phyloP scores from a whole-genome alignment of 177 flowering plant genomes.

The Vitis hybrid region DNA sequence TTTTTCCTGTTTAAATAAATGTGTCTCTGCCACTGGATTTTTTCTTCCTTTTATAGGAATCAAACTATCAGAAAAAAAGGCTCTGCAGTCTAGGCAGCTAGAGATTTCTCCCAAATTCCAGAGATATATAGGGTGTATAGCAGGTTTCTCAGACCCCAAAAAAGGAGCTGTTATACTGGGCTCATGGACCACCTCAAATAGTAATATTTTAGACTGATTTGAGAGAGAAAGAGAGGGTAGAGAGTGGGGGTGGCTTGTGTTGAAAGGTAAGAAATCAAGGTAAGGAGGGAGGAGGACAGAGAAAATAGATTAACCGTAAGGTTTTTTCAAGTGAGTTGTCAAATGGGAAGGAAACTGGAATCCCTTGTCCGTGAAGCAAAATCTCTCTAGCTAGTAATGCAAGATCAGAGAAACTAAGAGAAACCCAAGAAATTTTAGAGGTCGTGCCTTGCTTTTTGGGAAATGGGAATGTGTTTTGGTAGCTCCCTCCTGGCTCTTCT shows the following conservation, averaged over 20 bases:
- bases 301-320: background rate
- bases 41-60: slow-evolving; percentile 27
- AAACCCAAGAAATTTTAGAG: slow-evolving; percentile 9
- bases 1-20: slow-evolving; percentile 13
- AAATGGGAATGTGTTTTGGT: slow-evolving; percentile 4
- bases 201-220: slow-evolving; percentile 7
- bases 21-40: slow-evolving; percentile 18
- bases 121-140: background rate
- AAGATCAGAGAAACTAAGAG: slow-evolving; percentile 3
- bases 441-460: slow-evolving; percentile 19
- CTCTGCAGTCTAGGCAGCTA: slow-evolving; percentile 24
- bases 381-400: slow-evolving; percentile 18
- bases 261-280: slow-evolving; percentile 1
- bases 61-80: slow-evolving; percentile 11
- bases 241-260: slow-evolving; percentile 8
- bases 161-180: slow-evolving; percentile 23
- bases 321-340: slow-evolving; percentile 24
- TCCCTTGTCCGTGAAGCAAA: slow-evolving; percentile 46
- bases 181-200: slow-evolving; percentile 8
- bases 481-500: background rate
- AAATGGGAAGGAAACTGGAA: slow-evolving; percentile 19
- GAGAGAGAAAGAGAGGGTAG: slow-evolving; percentile 13
- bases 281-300: background rate
- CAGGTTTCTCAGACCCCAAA: slow-evolving; percentile 29
- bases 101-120: slow-evolving; percentile 16